Evolutionary conservation across 805 yeast species (phyloP).

Genomic region (Candida chauliodis): DNA sequence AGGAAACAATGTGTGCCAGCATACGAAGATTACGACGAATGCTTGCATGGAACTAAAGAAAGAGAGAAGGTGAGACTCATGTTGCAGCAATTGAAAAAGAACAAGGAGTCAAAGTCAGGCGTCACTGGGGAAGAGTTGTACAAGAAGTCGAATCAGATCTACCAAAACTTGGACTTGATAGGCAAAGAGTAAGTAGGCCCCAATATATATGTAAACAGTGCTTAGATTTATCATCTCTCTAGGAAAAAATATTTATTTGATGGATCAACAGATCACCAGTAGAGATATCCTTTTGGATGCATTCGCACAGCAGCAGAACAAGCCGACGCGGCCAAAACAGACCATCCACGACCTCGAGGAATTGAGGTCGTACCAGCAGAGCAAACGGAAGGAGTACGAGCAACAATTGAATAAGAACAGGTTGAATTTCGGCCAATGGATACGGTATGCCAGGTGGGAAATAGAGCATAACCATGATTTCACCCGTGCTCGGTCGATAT

Average conservation of each 20-base stretch:
- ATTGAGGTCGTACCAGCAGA: constrained; percentile 65
- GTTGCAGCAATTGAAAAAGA: constrained; percentile 45
- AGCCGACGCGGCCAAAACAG: constrained; percentile 27
- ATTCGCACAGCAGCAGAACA: constrained; percentile 20
- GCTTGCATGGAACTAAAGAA: constrained; percentile 45
- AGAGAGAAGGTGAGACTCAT: constrained; percentile 43
- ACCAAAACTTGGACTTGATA: constrained; percentile 43
- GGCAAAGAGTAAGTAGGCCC: constrained; percentile 10
- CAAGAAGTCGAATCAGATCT: constrained; percentile 37
- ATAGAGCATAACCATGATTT: constrained; percentile 68
- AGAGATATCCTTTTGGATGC: constrained; percentile 37
- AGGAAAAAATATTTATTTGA: not conserved
- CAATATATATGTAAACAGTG: too few species aligned
- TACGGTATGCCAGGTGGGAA: constrained; percentile 88
- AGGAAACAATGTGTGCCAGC: constrained; percentile 42
- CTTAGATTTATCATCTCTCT: too few species aligned
- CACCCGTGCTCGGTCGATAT: constrained; percentile 77
- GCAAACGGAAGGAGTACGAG: constrained; percentile 80
- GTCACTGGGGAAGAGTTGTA: constrained; percentile 42
- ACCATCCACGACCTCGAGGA: constrained; percentile 72
- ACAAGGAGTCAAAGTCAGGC: constrained; percentile 37
- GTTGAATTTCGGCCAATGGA: constrained; percentile 82
- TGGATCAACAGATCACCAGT: constrained; percentile 35
- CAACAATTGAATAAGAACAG: constrained; percentile 83
- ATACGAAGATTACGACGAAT: constrained; percentile 45